phyloP scores from a whole-genome alignment of 108 stramenopile species.

The Skeletonema grethae region DNA sequence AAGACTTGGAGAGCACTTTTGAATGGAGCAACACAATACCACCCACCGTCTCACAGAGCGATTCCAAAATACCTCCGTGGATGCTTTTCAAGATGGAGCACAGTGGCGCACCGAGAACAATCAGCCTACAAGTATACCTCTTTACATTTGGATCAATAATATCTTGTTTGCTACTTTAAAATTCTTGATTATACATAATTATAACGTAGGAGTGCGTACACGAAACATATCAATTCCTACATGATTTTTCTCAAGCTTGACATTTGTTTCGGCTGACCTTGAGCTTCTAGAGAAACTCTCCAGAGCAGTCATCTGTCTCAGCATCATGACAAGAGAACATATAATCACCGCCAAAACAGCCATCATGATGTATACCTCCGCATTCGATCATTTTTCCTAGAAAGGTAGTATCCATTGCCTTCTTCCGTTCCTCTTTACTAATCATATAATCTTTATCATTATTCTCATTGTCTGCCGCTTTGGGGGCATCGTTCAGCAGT shows the following conservation, averaged over 20 bases:
- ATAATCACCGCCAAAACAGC: too few relatives aligned
- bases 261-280: too few relatives aligned
- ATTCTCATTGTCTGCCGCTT: not conserved
- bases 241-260: too few relatives aligned
- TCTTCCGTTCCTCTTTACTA: slow-evolving; percentile 24
- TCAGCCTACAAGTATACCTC: not conserved
- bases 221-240: too few relatives aligned
- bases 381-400: slow-evolving; percentile 26
- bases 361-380: not conserved
- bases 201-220: not conserved
- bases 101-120: not conserved
- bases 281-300: too few relatives aligned
- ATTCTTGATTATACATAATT: not conserved
- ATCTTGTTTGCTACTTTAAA: not conserved
- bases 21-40: not conserved
- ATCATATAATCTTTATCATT: not conserved
- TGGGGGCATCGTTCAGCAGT: not conserved
- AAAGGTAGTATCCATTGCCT: slow-evolving; percentile 28
- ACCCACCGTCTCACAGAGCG: not conserved
- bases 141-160: not conserved
- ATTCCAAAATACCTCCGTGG: not conserved
- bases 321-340: too few relatives aligned
- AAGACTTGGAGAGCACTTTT: not conserved
- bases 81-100: not conserved
- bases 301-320: too few relatives aligned